Evolutionary conservation across 1,284 basidiomycete genomes (phyloP), one percentile per base, ranked within the genome.

Genomic region (Earliella scabrosa): DNA sequence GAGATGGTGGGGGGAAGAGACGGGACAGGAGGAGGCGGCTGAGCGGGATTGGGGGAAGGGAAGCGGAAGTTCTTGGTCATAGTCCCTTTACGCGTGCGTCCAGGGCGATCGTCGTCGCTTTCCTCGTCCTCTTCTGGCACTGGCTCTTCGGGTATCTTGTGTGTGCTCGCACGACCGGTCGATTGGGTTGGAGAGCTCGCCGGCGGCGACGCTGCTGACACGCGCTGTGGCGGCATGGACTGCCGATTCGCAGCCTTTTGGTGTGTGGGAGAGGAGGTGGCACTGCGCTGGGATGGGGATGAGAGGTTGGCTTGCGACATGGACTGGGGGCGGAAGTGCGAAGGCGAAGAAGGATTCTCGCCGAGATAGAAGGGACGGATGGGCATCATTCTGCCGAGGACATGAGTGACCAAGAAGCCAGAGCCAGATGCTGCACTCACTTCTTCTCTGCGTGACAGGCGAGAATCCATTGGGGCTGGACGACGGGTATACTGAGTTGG

Each of bases 391-490:
- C 93, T 95, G 64, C 41, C 43, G 24, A 26, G 24, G 53, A 34
- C n/a, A n/a, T n/a, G n/a, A n/a, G n/a, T n/a, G n/a, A n/a, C n/a
- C n/a, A 44, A 7, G 14, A 45, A 31, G 61, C 8, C n/a, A 6
- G 29, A 35, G 38, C 23, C 26, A 44, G 20, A 32, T 51, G 26
- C 21, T 13, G 5, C 3, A 75, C 86, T 64, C 61, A 93, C 92
- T 87, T 90, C 69, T 88, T 88, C 68, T 94, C 90, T 0, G 82
- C 71, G 48, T 91, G 85, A 67, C 95, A 96, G 1, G 93, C 93
- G 23, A 95, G 71, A 63, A 96, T 83, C 94, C 95, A 97, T 38
- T 90, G 87, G 0, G 94, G 94, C 64, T 94, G 90, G 0, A 96
- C 92, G 31, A 97, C 86, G 0, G 95, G 94, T 59, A 97, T 92